Percentiles rank a stretch among this genome's conserved stretches.
Evolutionary conservation across 2,329 filamentous ascomycete species (phyloP).

Genomic region (Pezicula radicicola): DNA sequence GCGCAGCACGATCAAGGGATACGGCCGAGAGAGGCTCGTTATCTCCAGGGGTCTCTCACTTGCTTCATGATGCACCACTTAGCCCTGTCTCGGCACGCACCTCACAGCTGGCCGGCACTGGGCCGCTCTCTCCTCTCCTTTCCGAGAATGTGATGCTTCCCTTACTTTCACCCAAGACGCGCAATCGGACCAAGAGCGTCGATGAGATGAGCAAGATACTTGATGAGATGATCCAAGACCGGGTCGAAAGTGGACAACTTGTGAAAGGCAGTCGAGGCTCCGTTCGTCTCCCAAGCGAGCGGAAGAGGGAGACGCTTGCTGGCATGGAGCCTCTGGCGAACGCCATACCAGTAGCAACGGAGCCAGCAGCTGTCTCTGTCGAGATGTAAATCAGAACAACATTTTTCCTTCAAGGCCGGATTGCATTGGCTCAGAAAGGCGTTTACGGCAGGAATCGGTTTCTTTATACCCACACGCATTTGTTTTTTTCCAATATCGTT

Average conservation of each 20-base stretch:
- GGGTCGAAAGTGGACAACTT: conserved; percentile 73
- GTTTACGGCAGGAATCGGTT: conserved; percentile 12
- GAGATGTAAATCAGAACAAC: conserved; percentile 8
- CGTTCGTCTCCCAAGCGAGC: conserved; percentile 53
- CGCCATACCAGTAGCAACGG: conserved; percentile 7
- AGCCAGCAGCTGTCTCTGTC: conserved; percentile 7
- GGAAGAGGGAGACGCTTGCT: conserved; percentile 24
- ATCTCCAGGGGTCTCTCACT: conserved; percentile 10
- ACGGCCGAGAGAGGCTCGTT: conserved; percentile 58
- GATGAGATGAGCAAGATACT: conserved; percentile 93
- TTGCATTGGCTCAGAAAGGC: background rate
- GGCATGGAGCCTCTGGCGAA: conserved; percentile 9
- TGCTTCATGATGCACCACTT: conserved; percentile 22
- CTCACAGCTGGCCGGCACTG: conserved; percentile 21
- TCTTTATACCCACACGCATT: conserved; percentile 18
- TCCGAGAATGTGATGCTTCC: conserved; percentile 7
- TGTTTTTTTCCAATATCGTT: conserved; percentile 6
- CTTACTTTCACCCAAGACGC: conserved; percentile 20
- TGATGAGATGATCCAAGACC: conserved; percentile 93
- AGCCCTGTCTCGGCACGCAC: conserved; percentile 25
- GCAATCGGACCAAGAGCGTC: conserved; percentile 56
- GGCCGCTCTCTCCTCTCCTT: conserved; percentile 13
- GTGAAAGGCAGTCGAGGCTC: conserved; percentile 66
- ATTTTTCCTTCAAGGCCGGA: background rate
- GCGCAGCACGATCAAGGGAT: conserved; percentile 81